Evolutionary conservation across 1,139 yeast species (phyloP).

Genomic region (Dujonia santamariae): DNA sequence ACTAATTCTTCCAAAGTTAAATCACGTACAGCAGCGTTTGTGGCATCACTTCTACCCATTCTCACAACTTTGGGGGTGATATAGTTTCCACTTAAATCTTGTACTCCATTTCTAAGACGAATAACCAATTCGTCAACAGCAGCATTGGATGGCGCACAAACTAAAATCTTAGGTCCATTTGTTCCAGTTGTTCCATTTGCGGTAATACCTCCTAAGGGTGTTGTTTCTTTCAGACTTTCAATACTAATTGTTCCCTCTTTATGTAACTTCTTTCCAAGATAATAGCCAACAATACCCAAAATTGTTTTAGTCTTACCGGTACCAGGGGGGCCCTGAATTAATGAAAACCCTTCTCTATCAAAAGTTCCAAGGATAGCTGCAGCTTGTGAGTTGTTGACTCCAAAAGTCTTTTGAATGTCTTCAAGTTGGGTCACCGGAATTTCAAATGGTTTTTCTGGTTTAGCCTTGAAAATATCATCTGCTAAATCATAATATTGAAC

Average conservation of each 20-base stretch:
- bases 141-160: constrained; percentile 99
- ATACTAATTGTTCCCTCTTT: constrained; percentile 29
- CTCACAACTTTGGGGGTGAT: constrained; percentile 77
- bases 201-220: no score
- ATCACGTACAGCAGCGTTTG: constrained; percentile 78
- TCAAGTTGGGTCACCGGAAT: constrained; percentile 35
- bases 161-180: constrained; percentile 48
- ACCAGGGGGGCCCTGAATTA: constrained; percentile 98
- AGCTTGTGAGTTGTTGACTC: constrained; percentile 87
- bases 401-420: constrained; percentile 43
- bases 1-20: constrained; percentile 85
- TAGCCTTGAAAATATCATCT: constrained; percentile 61
- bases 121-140: constrained; percentile 97
- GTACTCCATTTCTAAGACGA: constrained; percentile 74
- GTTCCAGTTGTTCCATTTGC: constrained; percentile 7
- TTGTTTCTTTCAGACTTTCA: constrained; percentile 8
- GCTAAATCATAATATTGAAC: constrained; percentile 76
- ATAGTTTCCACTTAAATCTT: constrained; percentile 51
- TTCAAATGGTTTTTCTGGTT: constrained; percentile 46
- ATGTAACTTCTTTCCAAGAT: constrained; percentile 38
- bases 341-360: constrained; percentile 68
- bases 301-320: constrained; percentile 98
- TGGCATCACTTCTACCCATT: constrained; percentile 86
- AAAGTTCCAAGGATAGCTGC: constrained; percentile 78
- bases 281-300: constrained; percentile 83